phyloP scores from a whole-genome alignment of 306 rosid genomes.

The Ammopiptanthus mongolicus region DNA sequence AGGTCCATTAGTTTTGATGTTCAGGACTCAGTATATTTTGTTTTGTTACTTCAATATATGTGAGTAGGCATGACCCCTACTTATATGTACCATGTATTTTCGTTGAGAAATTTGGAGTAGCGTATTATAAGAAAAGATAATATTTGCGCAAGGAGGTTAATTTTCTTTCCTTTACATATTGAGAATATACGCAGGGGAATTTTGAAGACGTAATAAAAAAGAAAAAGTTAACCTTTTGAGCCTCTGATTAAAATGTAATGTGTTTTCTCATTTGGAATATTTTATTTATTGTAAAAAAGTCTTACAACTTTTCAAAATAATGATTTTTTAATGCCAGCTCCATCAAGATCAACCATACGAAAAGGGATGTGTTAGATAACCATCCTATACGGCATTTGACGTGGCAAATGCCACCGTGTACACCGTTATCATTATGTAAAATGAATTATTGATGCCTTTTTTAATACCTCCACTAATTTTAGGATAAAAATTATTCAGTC shows the following conservation, averaged over 20 bases:
- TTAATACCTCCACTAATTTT: no score
- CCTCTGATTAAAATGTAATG: no score
- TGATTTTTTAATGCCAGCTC: not conserved
- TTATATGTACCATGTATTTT: no score
- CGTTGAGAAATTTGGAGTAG: no score
- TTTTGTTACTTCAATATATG: no score
- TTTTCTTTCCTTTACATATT: not conserved
- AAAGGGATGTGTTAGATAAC: not conserved
- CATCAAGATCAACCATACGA: not conserved
- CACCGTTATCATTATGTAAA: not conserved
- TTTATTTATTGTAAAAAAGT: not conserved
- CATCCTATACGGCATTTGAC: not conserved
- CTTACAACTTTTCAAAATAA: not conserved
- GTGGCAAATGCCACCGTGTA: not conserved
- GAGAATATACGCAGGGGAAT: not conserved
- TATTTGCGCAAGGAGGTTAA: not conserved
- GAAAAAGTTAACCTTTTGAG: no score
- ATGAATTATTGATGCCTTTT: no score
- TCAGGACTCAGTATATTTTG: no score
- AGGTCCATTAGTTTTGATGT: no score
- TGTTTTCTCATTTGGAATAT: not conserved
- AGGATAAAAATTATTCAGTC: no score
- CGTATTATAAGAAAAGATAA: no score
- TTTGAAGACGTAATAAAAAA: not conserved
- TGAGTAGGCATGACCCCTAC: no score